Base-by-base conservation (phyloP, 2,329 filamentous ascomycete species). In the Neofusicoccum kwambonambiense region DNA sequence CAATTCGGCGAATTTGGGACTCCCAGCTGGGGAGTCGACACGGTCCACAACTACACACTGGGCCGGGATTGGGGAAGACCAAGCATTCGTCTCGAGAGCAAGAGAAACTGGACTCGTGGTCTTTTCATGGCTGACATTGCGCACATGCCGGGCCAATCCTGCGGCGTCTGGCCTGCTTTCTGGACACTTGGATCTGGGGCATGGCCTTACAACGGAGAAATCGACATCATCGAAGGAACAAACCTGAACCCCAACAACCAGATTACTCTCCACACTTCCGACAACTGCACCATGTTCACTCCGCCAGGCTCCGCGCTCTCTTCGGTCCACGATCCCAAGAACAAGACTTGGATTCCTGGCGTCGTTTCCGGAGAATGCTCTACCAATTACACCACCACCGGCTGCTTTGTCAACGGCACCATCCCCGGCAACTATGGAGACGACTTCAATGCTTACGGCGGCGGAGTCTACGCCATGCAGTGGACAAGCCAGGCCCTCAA, bases 131-230 rank as follows among this genome's bases (percentile, higher is more conserved):
- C 78, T 35, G 76, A 79, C 66, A 65, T 77, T 7, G 68, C 65
- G 4, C 76, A 79, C 66, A 78, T 78, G 73, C 77, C 77, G 3
- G 60, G 41, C 11, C 12, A 9, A 2, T 65, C 66, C 1, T 56
- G 50, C 67, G 77, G 77, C 12, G 76, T 75, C 9, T 80, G 78
- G 78, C 78, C 78, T 3, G 76, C 76, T 1, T 78, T 77, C 63
- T 80, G 78, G 78, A 72, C 63, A 1, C 68, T 76, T n/a, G 77
- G 76, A 56, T 64, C 39, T 41, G 54, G 7, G 56, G 31, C 62
- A 13, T 74, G 72, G 71, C 71, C 72, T 3, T 52, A 31, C 4
- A 62, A 67, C 34, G 70, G 70, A 51, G 66, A 71, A 58, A 79
- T 71, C 15, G 69, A 70, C 60, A 66, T 70, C 41, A 62, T 68